Base-by-base conservation (phyloP, 148 eudicot species). In the Rhododendron mucronatum region DNA sequence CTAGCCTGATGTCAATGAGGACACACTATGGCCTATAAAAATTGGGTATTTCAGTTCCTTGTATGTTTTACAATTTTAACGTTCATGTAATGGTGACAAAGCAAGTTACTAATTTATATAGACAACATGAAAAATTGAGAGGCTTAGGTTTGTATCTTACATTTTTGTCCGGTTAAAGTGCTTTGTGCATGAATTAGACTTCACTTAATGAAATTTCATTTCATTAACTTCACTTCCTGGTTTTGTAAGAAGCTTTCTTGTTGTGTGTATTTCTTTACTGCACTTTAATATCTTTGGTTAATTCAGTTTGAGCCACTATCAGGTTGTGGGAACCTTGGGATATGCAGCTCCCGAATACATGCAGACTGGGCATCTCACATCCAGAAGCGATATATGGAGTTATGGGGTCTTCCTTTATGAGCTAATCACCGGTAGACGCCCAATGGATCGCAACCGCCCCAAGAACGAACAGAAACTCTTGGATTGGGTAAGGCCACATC, bases 311-410 rank as follows among this genome's bases (percentile, higher is more conserved):
- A 71, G 39, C 39, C 39, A 53, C 18, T 75, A 3, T 85, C 92
- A 96, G 99, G 94, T 95, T 87, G 98, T 94, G 26, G 99, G 99
- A 84, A 96, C 99, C 2, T 69, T 92, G 91, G 99, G 98, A 84
- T 96, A 96, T 81, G 99, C 99, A 73, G 97, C 99, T 82, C 99
- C 99, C 6, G 99, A 96, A 85, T 96, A 96, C 89, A 85, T 96
- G 48, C 91, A 91, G 89, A 95, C 99, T 41, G 97, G 98, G 23
- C 98, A 93, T 84, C 95, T 96, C 75, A 96, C 98, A 59, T 88
- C 87, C 91, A 96, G 92, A 89, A 96, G 91, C 63, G 99, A 96
- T 82, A 93, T 94, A 7, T 96, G 97, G 97, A 93, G 99, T 89
- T 96, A 93, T n/a, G 99, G 99, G 15, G 95, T 96, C 82, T 96